Evolutionary conservation across 192 early-diverging fungal genomes (phyloP).

Genomic region (Phlyctochytrium planicorne): DNA sequence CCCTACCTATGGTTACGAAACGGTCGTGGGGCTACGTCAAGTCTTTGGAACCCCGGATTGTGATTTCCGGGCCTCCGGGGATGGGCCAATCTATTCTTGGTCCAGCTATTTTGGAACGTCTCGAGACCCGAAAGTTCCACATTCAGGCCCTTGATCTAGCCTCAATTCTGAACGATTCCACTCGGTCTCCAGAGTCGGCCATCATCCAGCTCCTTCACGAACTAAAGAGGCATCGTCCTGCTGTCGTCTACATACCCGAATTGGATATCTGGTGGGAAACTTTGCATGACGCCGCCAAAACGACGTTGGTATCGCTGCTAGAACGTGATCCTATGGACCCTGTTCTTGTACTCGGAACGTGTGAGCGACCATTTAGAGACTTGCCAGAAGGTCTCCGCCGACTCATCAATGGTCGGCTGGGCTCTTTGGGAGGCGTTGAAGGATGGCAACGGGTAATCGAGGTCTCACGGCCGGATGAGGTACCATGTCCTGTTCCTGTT

Average conservation of each 20-base stretch:
- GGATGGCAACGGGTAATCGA: conserved; percentile 26
- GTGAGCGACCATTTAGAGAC: conserved; percentile 39
- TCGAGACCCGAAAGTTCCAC: conserved; percentile 54
- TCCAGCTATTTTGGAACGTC: conserved; percentile 47
- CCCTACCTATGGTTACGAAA: not conserved
- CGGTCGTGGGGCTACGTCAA: conserved; percentile 18
- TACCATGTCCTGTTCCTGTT: not conserved
- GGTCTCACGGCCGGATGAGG: conserved; percentile 9
- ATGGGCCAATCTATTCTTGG: conserved; percentile 63
- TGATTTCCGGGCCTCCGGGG: conserved; percentile 55
- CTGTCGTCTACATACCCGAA: conserved; percentile 59
- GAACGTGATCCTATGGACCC: conserved; percentile 48
- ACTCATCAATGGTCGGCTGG: conserved; percentile 5
- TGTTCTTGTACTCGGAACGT: conserved; percentile 55
- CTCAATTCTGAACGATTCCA: too few relatives aligned
- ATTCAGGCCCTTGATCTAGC: conserved; percentile 59
- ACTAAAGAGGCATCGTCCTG: conserved; percentile 57
- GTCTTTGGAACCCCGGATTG: conserved; percentile 57
- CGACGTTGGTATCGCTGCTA: conserved; percentile 51
- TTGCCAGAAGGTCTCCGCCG: conserved; percentile 38
- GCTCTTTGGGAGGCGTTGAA: conserved; percentile 10
- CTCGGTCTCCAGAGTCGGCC: conserved; percentile 42
- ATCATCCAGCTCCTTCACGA: conserved; percentile 59
- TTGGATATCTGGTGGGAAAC: conserved; percentile 52
- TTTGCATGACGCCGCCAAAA: conserved; percentile 40